These are phyloP conservation scores for Alternaria ventricosa DNA, from an alignment of 2,329 filamentous ascomycete species.

Conservation along the genomic window DNA sequence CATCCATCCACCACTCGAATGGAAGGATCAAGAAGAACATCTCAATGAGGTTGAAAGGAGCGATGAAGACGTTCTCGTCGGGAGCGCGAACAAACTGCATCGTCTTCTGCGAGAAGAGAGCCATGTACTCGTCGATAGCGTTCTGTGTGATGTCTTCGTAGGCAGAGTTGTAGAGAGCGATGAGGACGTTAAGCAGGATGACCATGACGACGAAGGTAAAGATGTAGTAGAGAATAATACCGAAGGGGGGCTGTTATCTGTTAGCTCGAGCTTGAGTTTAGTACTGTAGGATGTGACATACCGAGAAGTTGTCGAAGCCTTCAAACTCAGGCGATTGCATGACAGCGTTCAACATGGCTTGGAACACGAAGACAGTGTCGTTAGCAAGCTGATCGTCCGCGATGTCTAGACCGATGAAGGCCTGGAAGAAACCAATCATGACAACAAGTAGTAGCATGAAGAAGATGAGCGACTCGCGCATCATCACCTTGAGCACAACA, in stretches of 20 bases:
- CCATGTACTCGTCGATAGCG: constrained; percentile 93
- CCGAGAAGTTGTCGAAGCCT: constrained; percentile 85
- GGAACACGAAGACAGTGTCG: constrained; percentile 74
- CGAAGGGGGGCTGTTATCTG: constrained; percentile 72
- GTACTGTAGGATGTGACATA: constrained; percentile 17
- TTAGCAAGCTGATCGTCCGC: constrained; percentile 71
- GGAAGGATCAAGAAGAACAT: constrained; percentile 78
- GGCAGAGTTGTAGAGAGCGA: constrained; percentile 94
- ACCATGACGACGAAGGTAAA: constrained; percentile 99
- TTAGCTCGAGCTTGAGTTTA: constrained; percentile 4
- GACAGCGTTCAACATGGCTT: constrained; percentile 86
- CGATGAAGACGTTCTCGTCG: constrained; percentile 97
- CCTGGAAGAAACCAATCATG: constrained; percentile 86
- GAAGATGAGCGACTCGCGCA: constrained; percentile 82
- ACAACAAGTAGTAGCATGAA: constrained; percentile 89
- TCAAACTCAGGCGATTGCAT: constrained; percentile 91
- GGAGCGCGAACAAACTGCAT: constrained; percentile 96
- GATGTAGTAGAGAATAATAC: constrained; percentile 93
- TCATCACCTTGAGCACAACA: constrained; percentile 82
- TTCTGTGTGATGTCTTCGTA: constrained; percentile 95
- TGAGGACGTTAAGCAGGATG: constrained; percentile 91
- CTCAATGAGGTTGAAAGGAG: constrained; percentile 93
- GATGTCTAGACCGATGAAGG: constrained; percentile 89
- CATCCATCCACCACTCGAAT: constrained; percentile 95
- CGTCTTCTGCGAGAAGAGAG: constrained; percentile 90